A percentile compares a stretch with the other conserved stretches of the same genome.
These are phyloP conservation scores for Murraya koenigii DNA, from an alignment of 345 rosid species.

Conservation along the genomic window DNA sequence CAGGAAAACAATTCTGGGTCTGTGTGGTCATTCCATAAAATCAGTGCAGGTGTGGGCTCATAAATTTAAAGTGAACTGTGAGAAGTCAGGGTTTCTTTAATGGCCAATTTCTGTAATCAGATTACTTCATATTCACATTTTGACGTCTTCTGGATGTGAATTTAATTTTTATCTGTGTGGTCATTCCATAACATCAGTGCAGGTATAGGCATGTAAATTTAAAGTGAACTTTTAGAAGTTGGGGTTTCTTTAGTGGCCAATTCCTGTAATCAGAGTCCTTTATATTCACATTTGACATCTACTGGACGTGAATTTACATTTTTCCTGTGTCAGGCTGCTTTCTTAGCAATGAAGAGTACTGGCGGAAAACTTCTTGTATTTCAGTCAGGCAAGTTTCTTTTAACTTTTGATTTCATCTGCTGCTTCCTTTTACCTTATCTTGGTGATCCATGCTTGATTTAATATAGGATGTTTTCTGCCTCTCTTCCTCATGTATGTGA, in stretches of 20 bases:
- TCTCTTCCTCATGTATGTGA: background rate
- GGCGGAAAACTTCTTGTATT: slow-evolving; percentile 96
- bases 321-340: slow-evolving; percentile 63
- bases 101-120: background rate
- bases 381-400: slow-evolving; percentile 68
- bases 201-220: background rate
- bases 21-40: background rate
- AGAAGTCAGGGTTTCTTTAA: background rate
- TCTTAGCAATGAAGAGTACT: slow-evolving; percentile 85
- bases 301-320: background rate
- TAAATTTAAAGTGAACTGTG: background rate
- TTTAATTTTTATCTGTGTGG: background rate
- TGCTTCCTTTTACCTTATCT: background rate
- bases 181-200: background rate
- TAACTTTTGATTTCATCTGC: background rate
- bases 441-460: background rate
- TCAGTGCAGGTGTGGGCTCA: background rate
- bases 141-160: background rate
- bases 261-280: background rate
- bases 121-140: background rate
- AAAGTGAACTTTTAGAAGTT: background rate
- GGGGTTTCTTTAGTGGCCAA: background rate
- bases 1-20: background rate
- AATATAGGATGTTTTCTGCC: background rate
- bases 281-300: background rate